Evolutionary conservation across 2,329 filamentous ascomycete genomes (phyloP), one percentile per base, ranked within the genome.

Genomic region (Talaromyces sp.): DNA sequence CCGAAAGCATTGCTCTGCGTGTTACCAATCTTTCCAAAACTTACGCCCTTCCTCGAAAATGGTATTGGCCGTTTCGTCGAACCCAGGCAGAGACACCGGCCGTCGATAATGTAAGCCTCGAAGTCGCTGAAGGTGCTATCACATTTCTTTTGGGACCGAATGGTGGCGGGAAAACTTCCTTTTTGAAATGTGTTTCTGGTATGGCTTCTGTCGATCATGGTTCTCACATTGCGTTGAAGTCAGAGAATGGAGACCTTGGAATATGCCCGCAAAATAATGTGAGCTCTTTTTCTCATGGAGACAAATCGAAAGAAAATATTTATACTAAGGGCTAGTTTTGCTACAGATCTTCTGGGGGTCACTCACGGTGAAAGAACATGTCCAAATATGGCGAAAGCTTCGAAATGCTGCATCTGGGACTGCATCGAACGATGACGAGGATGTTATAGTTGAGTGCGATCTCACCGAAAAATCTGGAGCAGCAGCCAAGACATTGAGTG

Each of bases 231-330:
- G 57, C 57, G 31, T 60, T 60, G 57, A 60, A 60, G 33, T 37
- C 57, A 16, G 57, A 60, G 8, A 31, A 37, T 47, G 19, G 4
- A 5, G 27, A 91, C 0, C 84, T 97, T 22, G 93, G 93, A 14
- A 88, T 96, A 49, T 94, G 92, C 64, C 93, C 93, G 0, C 93
- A 97, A 75, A 93, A 94, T 81, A 97, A 97, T 71, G 93, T 97
- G 6, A 24, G 37, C n/a, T 31, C 11, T 16, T 1, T 9, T 60
- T 24, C 16, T 60, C 2, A 16, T n/a, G 8, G 22, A 31, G 27
- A 6, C 10, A 11, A 7, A 45, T 47, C 7, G n/a, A 4, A 35
- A n/a, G n/a, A 33, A 24, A 35, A 31, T 2, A 24, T n/a, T 47
- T 22, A 45, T 13, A 31, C 27, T 22, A 14, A 9, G 7, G 6